Conservation (phyloP, 2,329 filamentous ascomycete genomes). For the Verticillium alfalfae region DNA sequence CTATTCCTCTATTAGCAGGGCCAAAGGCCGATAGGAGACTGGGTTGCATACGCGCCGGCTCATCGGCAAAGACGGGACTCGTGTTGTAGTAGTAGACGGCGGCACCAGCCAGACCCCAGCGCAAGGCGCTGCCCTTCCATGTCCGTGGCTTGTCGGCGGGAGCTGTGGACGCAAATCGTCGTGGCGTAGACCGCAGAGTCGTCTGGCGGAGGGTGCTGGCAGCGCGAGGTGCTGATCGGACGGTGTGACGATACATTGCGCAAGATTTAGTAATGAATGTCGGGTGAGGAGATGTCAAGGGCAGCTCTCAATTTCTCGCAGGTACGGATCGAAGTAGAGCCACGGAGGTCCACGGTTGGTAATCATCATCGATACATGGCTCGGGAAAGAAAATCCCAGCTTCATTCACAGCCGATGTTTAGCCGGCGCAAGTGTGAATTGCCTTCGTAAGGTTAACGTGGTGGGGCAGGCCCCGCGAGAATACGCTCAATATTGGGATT, state of each 20-base stretch:
- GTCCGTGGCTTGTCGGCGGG: conserved; percentile 64
- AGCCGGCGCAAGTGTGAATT: conserved; percentile 6
- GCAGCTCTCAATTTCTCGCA: conserved; percentile 1
- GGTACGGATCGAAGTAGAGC: background rate
- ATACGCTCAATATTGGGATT: background rate
- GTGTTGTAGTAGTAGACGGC: conserved; percentile 95
- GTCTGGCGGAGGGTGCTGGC: conserved; percentile 34
- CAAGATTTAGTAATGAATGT: background rate
- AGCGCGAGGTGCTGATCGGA: conserved; percentile 42
- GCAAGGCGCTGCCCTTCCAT: conserved; percentile 71
- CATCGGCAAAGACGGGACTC: conserved; percentile 78
- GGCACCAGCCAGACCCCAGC: conserved; percentile 71
- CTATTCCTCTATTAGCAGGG: conserved; percentile 10
- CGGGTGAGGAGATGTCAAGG: conserved; percentile 5
- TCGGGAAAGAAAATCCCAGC: conserved; percentile 10
- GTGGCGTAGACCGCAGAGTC: conserved; percentile 25
- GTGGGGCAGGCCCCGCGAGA: background rate
- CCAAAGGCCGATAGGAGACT: background rate
- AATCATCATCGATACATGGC: conserved; percentile 5
- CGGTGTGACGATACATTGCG: conserved; percentile 45
- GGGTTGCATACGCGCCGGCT: conserved; percentile 61
- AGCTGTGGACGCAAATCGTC: conserved; percentile 48
- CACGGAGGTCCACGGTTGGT: conserved; percentile 5
- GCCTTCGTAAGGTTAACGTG: background rate
- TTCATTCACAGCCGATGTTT: conserved; percentile 6